Percentiles rank a stretch among this genome's conserved stretches.
These are phyloP conservation scores for Epipyxis sp. DNA, from an alignment of 108 stramenopile genomes.

Conservation along the genomic window DNA sequence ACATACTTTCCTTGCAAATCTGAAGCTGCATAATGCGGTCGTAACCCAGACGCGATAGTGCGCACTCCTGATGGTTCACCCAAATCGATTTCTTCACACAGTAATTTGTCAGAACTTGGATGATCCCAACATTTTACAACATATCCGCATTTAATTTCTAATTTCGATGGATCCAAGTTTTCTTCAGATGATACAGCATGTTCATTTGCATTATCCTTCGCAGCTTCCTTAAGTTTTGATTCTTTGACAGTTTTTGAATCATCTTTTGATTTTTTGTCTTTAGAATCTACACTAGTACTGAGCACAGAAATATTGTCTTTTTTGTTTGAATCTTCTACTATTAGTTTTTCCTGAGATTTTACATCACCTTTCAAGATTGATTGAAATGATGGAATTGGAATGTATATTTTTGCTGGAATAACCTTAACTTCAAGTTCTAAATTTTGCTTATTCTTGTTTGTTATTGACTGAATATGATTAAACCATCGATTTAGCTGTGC, in stretches of 20 bases:
- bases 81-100: constrained; percentile 95
- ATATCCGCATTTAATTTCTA: constrained; percentile 86
- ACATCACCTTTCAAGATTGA: neutral
- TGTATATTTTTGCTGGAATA: neutral
- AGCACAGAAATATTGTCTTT: constrained; percentile 42
- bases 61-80: constrained; percentile 81
- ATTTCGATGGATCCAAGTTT: constrained; percentile 24
- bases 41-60: constrained; percentile 81
- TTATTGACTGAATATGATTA: neutral
- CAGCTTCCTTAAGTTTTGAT: constrained; percentile 83
- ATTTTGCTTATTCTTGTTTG: neutral
- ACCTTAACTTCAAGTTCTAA: neutral
- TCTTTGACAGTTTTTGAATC: constrained; percentile 53
- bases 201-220: constrained; percentile 36
- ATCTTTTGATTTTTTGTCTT: constrained; percentile 36
- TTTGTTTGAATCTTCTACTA: neutral
- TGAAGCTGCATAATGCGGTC: constrained; percentile 71
- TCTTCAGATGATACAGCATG: constrained; percentile 24
- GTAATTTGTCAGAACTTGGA: constrained; percentile 89
- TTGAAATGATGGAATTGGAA: neutral
- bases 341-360: neutral
- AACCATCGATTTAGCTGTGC: constrained; percentile 6
- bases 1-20: constrained; percentile 83
- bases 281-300: constrained; percentile 59
- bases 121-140: constrained; percentile 93